Evolutionary conservation across 768 basidiomycete species (phyloP), one percentile per base, ranked within the genome.

Genomic region (Heimioporus sp.): DNA sequence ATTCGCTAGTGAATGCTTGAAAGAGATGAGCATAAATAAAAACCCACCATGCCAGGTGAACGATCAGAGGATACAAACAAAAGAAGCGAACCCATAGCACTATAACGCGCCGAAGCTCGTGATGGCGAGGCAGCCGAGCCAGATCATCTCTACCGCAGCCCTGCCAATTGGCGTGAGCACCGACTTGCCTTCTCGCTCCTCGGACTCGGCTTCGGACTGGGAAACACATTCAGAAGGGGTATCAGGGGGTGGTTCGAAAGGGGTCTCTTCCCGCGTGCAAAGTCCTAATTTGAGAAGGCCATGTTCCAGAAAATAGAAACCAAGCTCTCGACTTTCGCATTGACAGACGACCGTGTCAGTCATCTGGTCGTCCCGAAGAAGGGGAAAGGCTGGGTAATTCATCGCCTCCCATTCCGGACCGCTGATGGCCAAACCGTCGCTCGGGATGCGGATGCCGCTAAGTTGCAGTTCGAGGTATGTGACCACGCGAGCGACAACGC

Each of bases 271-370:
- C 21, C 41, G 44, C 17, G 56, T 61, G 59, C 85, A 85, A 55
- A 94, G 71, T 0, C 90, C 90, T 50, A 95, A 76, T 65, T 83
- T 81, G 57, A 82, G 77, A 48, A 94, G 75, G 0, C 90, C 92
- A 44, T 95, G 85, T 0, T 86, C 80, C n/a, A 84, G 67, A 55
- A 95, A 91, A 66, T 90, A 83, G 46, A 95, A 80, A 5, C 90
- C 90, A 1, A 72, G 67, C 30, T 84, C 79, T 19, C 85, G 80
- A 21, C 82, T 78, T 46, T 76, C 68, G 56, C 86, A 90, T 2
- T 80, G 68, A 11, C 84, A 86, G 40, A 90, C 76, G 49, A 70
- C 74, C 24, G 75, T 77, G 49, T 77, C 73, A 32, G 55, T 67
- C 52, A 67, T 61, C 30, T 70, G 65, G 21, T 65, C 57, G 34